A percentile compares a stretch with the other conserved stretches of the same genome.
phyloP scores from a whole-genome alignment of 192 early-diverging fungal genomes.

The Coemansia sp. region DNA sequence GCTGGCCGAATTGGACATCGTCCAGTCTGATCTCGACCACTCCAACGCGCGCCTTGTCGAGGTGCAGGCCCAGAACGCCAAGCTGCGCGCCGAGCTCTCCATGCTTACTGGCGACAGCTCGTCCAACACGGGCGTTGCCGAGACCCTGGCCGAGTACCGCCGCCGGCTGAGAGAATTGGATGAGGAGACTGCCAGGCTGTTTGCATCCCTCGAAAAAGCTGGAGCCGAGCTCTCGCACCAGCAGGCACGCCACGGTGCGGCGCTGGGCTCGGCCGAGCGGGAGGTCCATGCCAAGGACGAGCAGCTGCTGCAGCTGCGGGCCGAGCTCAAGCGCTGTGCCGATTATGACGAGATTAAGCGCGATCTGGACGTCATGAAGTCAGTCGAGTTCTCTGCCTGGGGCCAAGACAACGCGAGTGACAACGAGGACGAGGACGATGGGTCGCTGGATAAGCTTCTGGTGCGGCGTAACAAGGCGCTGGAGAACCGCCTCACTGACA shows the following conservation, averaged over 20 bases:
- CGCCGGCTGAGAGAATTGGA: conserved; percentile 35
- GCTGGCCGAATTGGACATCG: conserved; percentile 87
- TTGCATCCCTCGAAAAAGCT: conserved; percentile 33
- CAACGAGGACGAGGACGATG: conserved; percentile 47
- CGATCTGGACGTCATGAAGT: conserved; percentile 75
- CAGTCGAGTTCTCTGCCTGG: conserved; percentile 67
- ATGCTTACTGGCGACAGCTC: conserved; percentile 24
- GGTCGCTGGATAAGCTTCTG: conserved; percentile 74
- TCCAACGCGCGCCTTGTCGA: conserved; percentile 69
- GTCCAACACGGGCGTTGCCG: conserved; percentile 5
- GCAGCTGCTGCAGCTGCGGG: conserved; percentile 59
- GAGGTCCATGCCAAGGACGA: conserved; percentile 53
- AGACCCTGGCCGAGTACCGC: conserved; percentile 45
- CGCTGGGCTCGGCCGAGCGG: conserved; percentile 15
- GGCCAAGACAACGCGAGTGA: conserved; percentile 31
- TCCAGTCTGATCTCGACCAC: conserved; percentile 81
- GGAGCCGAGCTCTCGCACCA: conserved; percentile 34
- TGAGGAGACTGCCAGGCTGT: conserved; percentile 35
- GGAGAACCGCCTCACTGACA: conserved; percentile 66
- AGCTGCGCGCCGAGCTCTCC: conserved; percentile 47
- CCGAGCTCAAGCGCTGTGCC: conserved; percentile 58
- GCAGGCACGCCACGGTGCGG: conserved; percentile 6
- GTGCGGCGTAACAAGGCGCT: conserved; percentile 83
- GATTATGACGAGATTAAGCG: conserved; percentile 88
- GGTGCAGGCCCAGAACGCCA: conserved; percentile 69